Evolutionary conservation across 345 rosid species (phyloP), one percentile per base, ranked within the genome.

Genomic region (Streptanthus diversifolius): DNA sequence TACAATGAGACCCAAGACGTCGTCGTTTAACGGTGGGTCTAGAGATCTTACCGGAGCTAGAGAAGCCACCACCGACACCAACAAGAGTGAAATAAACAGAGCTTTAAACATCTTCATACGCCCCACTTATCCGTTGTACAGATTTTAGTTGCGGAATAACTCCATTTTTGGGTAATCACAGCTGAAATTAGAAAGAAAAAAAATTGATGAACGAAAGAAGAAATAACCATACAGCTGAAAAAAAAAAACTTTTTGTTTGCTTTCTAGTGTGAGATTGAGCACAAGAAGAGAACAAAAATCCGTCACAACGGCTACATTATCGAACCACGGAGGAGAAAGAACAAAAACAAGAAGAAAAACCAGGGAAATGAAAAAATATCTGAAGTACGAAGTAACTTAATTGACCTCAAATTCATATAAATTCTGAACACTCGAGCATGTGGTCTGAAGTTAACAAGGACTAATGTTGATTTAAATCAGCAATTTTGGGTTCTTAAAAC

Each of bases 1-100:
- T 30, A 87, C 96, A 27, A 95, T 86, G 68, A 95, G 88, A 29
- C 95, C 95, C 72, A 89, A 76, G 35, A 89, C 87, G 71, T 89
- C 95, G 72, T 89, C 95, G 81, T 87, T 87, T 13, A 87, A 51
- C 0, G 95, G 85, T 7, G 88, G 88, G 75, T 80, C 85, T 60
- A 85, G 79, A 79, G 95, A 82, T 72, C 83, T 79, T 67, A 72
- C 84, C 65, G 73, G 73, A 68, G 77, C 1, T 2, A 58, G 53
- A 54, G 29, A 55, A 68, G 25, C 37, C 5, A 41, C 25, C 70
- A 62, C 75, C 75, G 79, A 76, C 75, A 76, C 11, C 33, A 69
- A 45, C 41, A 69, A 17, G 52, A 76, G 14, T 54, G 79, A 2
- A 60, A 69, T 33, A 69, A 69, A 25, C 70, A 56, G 29, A 5